These are phyloP conservation scores for Neurospora sp. DNA, from an alignment of 495 filamentous ascomycete genomes.

Conservation along the genomic window DNA sequence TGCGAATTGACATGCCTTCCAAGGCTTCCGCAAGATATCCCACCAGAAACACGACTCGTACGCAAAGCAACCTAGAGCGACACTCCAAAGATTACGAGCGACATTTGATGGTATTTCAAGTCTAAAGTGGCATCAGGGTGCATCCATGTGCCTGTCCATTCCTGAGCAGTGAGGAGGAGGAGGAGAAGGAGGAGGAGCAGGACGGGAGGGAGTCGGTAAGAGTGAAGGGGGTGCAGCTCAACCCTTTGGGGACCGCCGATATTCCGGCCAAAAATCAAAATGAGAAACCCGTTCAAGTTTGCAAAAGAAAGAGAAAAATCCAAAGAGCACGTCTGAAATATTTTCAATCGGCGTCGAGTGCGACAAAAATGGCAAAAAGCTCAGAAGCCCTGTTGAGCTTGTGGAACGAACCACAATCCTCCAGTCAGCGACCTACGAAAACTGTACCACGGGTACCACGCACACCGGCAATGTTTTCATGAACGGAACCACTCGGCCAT, in stretches of 20 bases:
- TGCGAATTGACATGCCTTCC: not conserved
- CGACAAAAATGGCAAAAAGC: not conserved
- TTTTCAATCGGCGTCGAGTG: not conserved
- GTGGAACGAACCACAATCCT: not conserved
- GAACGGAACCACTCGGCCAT: not conserved
- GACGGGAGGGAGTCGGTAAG: not conserved
- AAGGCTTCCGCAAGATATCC: not conserved
- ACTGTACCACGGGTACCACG: not conserved
- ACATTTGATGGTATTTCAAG: not conserved
- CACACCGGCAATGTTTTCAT: not conserved
- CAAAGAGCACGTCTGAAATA: not conserved
- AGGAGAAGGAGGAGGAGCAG: not conserved
- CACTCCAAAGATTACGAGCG: not conserved
- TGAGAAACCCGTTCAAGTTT: not conserved
- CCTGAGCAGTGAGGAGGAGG: not conserved
- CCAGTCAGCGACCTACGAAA: not conserved
- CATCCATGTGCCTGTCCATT: not conserved
- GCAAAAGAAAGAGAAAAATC: not conserved
- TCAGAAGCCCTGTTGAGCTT: not conserved
- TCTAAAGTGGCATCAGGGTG: not conserved
- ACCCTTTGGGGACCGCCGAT: not conserved
- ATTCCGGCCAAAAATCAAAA: not conserved
- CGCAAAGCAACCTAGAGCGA: not conserved
- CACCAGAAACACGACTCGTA: not conserved
- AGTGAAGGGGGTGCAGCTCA: not conserved